These are phyloP conservation scores for Leccinum fibrillosum DNA, from an alignment of 768 basidiomycete genomes.

Conservation along the genomic window DNA sequence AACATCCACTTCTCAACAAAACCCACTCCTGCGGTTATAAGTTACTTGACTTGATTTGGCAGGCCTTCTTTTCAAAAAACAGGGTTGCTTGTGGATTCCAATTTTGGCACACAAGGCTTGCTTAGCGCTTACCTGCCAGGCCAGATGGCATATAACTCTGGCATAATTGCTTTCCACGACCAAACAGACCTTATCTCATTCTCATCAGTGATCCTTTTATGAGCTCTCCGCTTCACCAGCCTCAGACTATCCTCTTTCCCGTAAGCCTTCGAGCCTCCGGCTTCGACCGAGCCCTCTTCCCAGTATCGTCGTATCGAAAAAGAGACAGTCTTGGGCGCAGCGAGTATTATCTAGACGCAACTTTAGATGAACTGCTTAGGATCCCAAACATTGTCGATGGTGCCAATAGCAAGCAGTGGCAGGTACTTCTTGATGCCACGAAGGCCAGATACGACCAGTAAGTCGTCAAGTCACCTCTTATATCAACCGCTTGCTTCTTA, in stretches of 20 bases:
- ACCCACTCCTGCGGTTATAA: too few relatives aligned
- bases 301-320: not conserved
- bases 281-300: conserved; percentile 7
- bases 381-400: not conserved
- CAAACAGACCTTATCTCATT: not conserved
- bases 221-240: not conserved
- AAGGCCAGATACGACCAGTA: conserved; percentile 7
- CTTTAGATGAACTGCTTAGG: conserved; percentile 7
- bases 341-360: conserved; percentile 9
- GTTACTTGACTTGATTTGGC: too few relatives aligned
- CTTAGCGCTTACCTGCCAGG: not conserved
- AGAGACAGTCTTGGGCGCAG: not conserved
- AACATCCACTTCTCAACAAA: too few relatives aligned
- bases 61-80: too few relatives aligned
- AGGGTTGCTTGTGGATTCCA: not conserved
- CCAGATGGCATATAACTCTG: not conserved
- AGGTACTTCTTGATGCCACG: not conserved
- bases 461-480: not conserved
- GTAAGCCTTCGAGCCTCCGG: not conserved
- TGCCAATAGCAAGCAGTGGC: not conserved
- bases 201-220: not conserved
- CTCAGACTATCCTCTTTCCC: conserved; percentile 2
- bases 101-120: not conserved
- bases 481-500: not conserved
- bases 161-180: not conserved